A percentile compares a stretch with the other conserved stretches of the same genome.
These are phyloP conservation scores for Penicillium desertorum DNA, from an alignment of 495 filamentous ascomycete genomes.

Conservation along the genomic window DNA sequence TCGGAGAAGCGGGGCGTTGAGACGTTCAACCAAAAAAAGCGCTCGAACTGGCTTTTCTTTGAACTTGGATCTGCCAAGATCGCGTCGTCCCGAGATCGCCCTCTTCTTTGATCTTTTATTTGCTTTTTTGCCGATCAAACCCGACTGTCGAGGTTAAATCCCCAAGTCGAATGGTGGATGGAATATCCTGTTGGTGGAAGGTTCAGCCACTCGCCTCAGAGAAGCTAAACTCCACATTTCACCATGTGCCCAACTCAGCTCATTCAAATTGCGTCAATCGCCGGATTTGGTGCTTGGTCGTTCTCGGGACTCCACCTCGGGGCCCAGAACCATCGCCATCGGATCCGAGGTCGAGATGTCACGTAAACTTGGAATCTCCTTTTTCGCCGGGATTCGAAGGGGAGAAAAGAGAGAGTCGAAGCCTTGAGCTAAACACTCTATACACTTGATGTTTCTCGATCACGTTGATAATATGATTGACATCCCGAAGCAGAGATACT, in stretches of 20 bases:
- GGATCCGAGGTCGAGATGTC: not conserved
- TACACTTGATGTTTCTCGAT: conserved; percentile 22
- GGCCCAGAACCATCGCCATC: not conserved
- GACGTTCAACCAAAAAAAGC: not conserved
- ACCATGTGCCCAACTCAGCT: not conserved
- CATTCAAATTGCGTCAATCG: not conserved
- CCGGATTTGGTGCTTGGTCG: not conserved
- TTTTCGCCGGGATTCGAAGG: conserved; percentile 5
- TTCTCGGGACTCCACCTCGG: conserved; percentile 2
- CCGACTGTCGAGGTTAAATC: too few species aligned
- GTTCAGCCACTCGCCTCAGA: too few species aligned
- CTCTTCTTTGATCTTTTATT: not conserved
- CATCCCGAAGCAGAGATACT: conserved; percentile 22
- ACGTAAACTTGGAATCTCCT: conserved; percentile 9
- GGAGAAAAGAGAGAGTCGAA: conserved; percentile 3
- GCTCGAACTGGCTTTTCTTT: not conserved
- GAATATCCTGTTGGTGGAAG: too few species aligned
- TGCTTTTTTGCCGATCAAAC: too few species aligned
- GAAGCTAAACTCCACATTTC: too few species aligned
- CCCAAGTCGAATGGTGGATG: too few species aligned
- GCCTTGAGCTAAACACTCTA: conserved; percentile 9
- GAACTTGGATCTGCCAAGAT: not conserved
- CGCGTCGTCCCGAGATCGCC: not conserved
- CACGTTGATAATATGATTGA: conserved; percentile 21
- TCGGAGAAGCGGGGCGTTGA: conserved; percentile 4